These are phyloP conservation scores for Auriscalpium vulgare DNA, from an alignment of 768 basidiomycete genomes.

Conservation along the genomic window DNA sequence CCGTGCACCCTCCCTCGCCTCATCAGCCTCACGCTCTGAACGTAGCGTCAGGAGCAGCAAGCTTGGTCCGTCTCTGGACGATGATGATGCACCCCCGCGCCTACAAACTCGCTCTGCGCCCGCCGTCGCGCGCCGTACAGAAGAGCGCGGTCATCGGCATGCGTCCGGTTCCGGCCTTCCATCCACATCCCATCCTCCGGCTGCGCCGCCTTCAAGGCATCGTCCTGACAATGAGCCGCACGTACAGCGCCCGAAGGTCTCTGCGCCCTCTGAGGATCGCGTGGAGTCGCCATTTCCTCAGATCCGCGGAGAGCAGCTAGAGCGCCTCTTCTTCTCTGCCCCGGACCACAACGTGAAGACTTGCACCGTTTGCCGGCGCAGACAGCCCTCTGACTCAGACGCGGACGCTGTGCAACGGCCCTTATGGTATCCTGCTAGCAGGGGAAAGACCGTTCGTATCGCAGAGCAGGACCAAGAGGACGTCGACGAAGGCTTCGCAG, in stretches of 20 bases:
- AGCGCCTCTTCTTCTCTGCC: conserved; percentile 74
- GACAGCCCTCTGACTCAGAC: conserved; percentile 20
- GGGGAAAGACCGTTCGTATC: conserved; percentile 10
- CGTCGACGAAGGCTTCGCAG: conserved; percentile 13
- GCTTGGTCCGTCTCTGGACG: neutral
- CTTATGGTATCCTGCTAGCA: conserved; percentile 19
- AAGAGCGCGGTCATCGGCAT: neutral
- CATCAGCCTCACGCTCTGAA: conserved; percentile 6
- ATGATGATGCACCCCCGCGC: neutral
- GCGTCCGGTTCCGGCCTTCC: neutral
- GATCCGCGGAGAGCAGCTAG: conserved; percentile 71
- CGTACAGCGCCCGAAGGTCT: neutral
- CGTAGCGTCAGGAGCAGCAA: neutral
- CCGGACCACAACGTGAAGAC: conserved; percentile 68
- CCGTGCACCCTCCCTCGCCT: conserved; percentile 11
- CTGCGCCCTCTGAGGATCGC: conserved; percentile 19
- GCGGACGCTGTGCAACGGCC: conserved; percentile 12
- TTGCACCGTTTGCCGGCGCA: conserved; percentile 58
- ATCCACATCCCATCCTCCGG: conserved; percentile 2
- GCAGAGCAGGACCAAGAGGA: conserved; percentile 2
- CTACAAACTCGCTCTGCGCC: neutral
- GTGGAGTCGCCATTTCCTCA: conserved; percentile 63
- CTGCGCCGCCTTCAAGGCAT: conserved; percentile 7
- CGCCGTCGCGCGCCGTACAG: neutral
- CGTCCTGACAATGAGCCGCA: neutral